Conservation (phyloP, 202 grass and related monocot genomes). For the Panicum virgatum region DNA sequence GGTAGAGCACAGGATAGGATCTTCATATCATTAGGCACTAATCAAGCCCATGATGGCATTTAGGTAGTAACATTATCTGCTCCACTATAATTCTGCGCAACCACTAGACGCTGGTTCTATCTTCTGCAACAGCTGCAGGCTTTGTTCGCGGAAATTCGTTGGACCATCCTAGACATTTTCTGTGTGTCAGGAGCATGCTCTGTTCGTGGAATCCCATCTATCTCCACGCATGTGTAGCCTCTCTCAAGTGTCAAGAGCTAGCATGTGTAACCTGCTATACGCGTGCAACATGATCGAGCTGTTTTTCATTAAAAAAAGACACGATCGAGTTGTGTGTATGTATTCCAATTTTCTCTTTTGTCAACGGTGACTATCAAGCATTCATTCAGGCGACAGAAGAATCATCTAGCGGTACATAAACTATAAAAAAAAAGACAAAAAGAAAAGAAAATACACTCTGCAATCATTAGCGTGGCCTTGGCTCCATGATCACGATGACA, state of each 20-base stretch:
- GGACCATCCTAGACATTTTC: no score
- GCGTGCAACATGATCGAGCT: neutral
- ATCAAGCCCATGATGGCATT: no score
- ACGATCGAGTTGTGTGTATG: no score
- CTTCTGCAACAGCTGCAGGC: neutral
- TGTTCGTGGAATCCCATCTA: neutral
- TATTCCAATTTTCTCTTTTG: neutral
- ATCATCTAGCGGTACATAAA: no score
- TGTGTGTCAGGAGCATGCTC: neutral
- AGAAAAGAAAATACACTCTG: neutral
- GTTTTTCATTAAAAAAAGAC: no score
- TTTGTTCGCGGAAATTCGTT: no score
- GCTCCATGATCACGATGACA: no score
- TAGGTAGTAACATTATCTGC: no score
- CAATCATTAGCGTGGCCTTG: neutral
- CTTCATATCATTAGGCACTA: no score
- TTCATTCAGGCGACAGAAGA: neutral
- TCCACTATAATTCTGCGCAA: neutral
- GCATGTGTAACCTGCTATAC: neutral
- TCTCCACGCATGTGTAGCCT: neutral
- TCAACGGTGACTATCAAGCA: no score
- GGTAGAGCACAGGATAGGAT: conserved; percentile 2
- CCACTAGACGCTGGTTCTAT: neutral
- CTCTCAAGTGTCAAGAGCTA: no score
- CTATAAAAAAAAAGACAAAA: neutral